Evolutionary conservation across 2,329 filamentous ascomycete species (phyloP), one percentile per base, ranked within the genome.

Genomic region (Diaporthe vexans): DNA sequence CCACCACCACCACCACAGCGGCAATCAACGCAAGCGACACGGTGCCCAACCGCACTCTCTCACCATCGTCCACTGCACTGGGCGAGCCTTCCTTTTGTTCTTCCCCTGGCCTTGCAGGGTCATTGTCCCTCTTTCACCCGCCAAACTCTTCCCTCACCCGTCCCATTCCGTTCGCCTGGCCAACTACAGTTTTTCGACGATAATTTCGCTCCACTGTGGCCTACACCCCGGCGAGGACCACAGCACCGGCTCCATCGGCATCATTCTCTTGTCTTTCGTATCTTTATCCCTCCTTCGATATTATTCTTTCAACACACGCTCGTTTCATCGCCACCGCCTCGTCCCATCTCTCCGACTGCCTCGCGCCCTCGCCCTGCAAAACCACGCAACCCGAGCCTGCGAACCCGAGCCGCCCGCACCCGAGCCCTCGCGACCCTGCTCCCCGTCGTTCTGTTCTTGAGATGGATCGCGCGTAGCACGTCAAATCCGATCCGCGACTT

Each of bases 391-490:
- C 40, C 40, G 40, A 43, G 40, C 40, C 40, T 17, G 6, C 43
- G 61, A 52, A 24, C 51, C 35, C 46, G 46, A 52, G 21, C n/a
- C 63, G 40, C 54, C 35, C 54, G 58, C 59, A 24, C 59, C 29
- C 46, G 59, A 70, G 61, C 56, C 33, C 51, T 58, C 19, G 54
- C n/a, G 43, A 54, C 65, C 26, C 35, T 48, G 52, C 56, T 21
- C 24, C 48, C 33, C 8, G 37, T 40, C 48, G 35, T 68, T 68
- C 21, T 68, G 63, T 24, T 29, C 46, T 52, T 74, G 74, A 70
- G 52, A 76, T 76, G 74, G 74, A 76, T 59, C 40, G 26, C 74
- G 68, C 69, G 67, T 76, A 74, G 74, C 46, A 46, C 17, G 15
- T 29, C 46, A 56, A 43, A 7, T 48, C 33, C 58, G 21, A 7